phyloP scores from a whole-genome alignment of 169 alveolate species.

The Eimeria mitis region DNA sequence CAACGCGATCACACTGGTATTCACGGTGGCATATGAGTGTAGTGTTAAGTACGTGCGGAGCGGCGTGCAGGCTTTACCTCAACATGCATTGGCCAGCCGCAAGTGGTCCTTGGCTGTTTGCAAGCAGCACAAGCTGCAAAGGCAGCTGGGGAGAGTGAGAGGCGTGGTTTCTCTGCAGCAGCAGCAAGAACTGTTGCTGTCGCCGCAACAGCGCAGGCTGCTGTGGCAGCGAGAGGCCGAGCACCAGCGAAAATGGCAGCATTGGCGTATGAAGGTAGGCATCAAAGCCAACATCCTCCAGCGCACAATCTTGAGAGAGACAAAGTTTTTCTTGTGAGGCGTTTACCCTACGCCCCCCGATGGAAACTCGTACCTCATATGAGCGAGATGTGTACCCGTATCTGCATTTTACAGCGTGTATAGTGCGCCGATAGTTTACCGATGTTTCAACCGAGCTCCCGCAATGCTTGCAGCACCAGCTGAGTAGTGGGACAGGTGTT shows the following conservation, averaged over 20 bases:
- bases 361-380: background rate
- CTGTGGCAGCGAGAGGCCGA: conserved; percentile 42
- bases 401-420: background rate
- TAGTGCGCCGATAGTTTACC: background rate
- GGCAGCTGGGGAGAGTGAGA: background rate
- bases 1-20: too few relatives aligned
- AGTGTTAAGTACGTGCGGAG: background rate
- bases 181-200: conserved; percentile 27
- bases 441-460: background rate
- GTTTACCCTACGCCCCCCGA: background rate
- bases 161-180: background rate
- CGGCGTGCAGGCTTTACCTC: background rate
- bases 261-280: conserved; percentile 33
- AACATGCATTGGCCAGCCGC: background rate
- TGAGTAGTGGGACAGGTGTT: background rate
- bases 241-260: conserved; percentile 33
- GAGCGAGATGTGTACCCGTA: background rate
- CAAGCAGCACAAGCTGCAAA: conserved; percentile 33
- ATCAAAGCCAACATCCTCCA: conserved; percentile 41
- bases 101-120: conserved; percentile 15
- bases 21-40: background rate
- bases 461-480: background rate
- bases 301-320: conserved; percentile 44
- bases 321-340: conserved; percentile 46
- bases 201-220: conserved; percentile 54